Percentiles rank a stretch among this genome's conserved stretches.
Conservation (phyloP, 768 basidiomycete genomes). For the Cystofilobasidium ferigula region DNA sequence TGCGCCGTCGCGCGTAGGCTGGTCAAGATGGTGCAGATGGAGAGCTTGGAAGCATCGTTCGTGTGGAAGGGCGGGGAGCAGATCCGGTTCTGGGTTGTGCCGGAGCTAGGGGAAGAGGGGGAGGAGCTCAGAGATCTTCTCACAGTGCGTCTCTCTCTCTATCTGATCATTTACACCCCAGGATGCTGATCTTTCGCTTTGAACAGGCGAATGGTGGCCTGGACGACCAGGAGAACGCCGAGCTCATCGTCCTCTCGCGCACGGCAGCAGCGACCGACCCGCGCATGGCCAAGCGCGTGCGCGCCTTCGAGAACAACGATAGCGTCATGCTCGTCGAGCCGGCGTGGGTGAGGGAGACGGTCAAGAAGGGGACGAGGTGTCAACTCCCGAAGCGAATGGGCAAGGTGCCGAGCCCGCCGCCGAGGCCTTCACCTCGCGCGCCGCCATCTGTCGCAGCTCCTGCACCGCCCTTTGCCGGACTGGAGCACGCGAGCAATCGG, state of each 20-base stretch:
- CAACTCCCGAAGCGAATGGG: too few species aligned
- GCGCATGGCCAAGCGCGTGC: not conserved
- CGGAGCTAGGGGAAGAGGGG: not conserved
- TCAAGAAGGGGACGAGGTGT: not conserved
- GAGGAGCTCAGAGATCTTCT: not conserved
- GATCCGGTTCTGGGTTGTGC: not conserved
- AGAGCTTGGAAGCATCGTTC: not conserved
- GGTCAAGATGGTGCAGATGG: not conserved
- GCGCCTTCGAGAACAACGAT: not conserved
- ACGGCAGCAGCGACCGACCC: not conserved
- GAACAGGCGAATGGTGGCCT: slow-evolving; percentile 10
- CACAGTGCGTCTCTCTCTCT: slow-evolving; percentile 8
- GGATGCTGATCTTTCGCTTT: not conserved
- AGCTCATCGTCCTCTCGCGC: slow-evolving; percentile 4
- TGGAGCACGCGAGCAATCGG: too few species aligned
- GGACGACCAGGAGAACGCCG: not conserved
- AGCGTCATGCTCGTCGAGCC: not conserved
- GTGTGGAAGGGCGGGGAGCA: not conserved
- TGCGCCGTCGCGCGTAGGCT: not conserved
- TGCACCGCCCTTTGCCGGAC: too few species aligned
- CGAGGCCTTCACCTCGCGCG: too few species aligned
- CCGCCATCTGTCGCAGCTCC: too few species aligned
- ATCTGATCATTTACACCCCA: not conserved
- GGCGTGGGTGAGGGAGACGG: not conserved
- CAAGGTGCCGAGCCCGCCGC: too few species aligned